These are phyloP conservation scores for Diophrys sp. DNA, from an alignment of 73 alveolate genomes.

Conservation along the genomic window DNA sequence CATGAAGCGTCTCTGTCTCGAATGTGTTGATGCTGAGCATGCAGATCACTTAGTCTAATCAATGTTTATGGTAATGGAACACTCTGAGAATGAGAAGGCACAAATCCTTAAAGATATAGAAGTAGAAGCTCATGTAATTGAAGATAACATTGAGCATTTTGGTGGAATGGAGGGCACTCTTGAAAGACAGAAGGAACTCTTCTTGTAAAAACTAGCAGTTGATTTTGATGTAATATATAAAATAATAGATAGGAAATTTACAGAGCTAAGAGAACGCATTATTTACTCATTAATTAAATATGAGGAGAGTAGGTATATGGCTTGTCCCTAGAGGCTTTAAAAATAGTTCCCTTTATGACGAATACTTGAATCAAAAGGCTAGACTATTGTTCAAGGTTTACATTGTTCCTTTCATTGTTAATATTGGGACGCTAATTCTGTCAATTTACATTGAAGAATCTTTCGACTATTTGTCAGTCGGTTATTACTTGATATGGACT, in stretches of 20 bases:
- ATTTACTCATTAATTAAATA: not conserved
- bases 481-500: no score
- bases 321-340: no score
- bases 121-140: constrained; percentile 16
- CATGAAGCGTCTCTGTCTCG: constrained; percentile 32
- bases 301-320: no score
- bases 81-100: constrained; percentile 43
- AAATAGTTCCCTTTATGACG: no score
- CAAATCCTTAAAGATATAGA: constrained; percentile 7
- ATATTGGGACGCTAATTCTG: no score
- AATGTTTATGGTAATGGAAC: constrained; percentile 17
- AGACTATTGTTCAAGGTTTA: no score
- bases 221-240: constrained; percentile 50
- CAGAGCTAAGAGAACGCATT: constrained; percentile 39
- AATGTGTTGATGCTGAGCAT: constrained; percentile 24
- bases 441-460: no score
- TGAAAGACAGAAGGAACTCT: constrained; percentile 21
- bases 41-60: constrained; percentile 32
- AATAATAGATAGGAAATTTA: constrained; percentile 41
- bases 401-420: no score
- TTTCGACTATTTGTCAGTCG: no score
- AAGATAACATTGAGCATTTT: constrained; percentile 20
- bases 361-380: no score
- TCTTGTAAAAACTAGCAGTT: constrained; percentile 38
- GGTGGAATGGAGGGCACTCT: constrained; percentile 23